Evolutionary conservation across 352 stramenopile genomes (phyloP), one percentile per base, ranked within the genome.

Genomic region (Globisporangium camurandrum): DNA sequence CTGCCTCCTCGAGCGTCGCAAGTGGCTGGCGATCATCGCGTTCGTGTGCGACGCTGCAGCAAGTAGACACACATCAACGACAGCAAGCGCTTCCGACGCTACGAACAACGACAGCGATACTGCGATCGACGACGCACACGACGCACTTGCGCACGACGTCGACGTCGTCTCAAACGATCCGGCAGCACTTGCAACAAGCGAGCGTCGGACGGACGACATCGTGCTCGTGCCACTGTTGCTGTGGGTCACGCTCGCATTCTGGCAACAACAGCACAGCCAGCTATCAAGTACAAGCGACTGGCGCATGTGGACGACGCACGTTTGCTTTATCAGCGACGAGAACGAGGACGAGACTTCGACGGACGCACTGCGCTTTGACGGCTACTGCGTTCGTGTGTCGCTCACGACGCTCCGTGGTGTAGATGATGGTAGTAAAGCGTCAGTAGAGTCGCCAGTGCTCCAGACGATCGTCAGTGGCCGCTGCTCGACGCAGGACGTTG

Each of bases 241-340:
- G 6, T 67, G 59, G 59, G 7, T 56, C 11, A 48, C 40, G 20
- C 26, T 67, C 7, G 36, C 45, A 7, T 67, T 64, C 31, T 63
- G 55, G 55, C 45, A 59, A 30, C 45, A 36, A 28, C 12, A 36
- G 11, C 2, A 3, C 11, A 38, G 22, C 2, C 14, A 24, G 23
- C 23, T 17, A 2, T 2, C 3, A 47, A 10, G 30, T 34, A n/a
- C 16, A 17, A 16, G 14, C 14, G 26, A 46, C 28, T 66, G 54
- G 53, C 33, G 22, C 45, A 22, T 20, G 10, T 67, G 55, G 55
- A 48, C 34, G 11, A 56, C 30, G 2, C 22, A 19, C n/a, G 49
- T 56, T 10, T 27, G 9, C 10, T 52, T 52, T n/a, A 23, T 16
- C 7, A 42, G 30, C 19, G 1, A 10, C 0, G 47, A 46, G 0